A percentile compares a stretch with the other conserved stretches of the same genome.
Conservation (phyloP, 768 basidiomycete species). For the Termitomyces sp. region DNA sequence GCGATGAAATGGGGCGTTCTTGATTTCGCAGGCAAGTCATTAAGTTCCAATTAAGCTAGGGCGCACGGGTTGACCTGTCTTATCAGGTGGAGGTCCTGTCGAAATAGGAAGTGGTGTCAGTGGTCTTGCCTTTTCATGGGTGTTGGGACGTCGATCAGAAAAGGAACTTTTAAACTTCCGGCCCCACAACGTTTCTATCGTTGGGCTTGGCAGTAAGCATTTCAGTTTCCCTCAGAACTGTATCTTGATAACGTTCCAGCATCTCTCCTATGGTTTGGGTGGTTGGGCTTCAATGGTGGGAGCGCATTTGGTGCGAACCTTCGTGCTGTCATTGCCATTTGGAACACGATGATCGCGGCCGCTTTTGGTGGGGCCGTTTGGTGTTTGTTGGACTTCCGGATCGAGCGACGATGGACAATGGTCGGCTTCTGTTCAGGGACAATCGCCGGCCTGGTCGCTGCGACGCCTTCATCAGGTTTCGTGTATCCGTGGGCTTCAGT, state of each 20-base stretch:
- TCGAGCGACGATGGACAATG: slow-evolving; percentile 81
- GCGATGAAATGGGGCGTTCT: slow-evolving; percentile 77
- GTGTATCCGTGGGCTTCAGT: slow-evolving; percentile 75
- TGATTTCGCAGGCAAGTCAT: slow-evolving; percentile 71
- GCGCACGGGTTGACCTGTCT: not conserved
- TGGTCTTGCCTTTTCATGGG: slow-evolving; percentile 82
- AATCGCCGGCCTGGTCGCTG: slow-evolving; percentile 83
- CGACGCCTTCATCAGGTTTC: slow-evolving; percentile 83
- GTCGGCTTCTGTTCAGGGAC: slow-evolving; percentile 94
- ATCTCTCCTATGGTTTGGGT: slow-evolving; percentile 84
- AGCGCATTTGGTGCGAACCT: slow-evolving; percentile 86
- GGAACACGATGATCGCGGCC: slow-evolving; percentile 86
- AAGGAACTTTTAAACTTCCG: slow-evolving; percentile 73
- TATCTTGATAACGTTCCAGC: slow-evolving; percentile 23
- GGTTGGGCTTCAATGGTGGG: slow-evolving; percentile 89
- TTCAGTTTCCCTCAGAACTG: not conserved
- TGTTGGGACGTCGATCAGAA: slow-evolving; percentile 76
- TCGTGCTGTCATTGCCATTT: slow-evolving; percentile 76
- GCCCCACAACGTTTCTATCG: slow-evolving; percentile 83
- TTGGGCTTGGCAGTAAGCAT: slow-evolving; percentile 64
- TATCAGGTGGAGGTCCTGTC: slow-evolving; percentile 75
- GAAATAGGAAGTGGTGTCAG: slow-evolving; percentile 84
- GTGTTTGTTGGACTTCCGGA: slow-evolving; percentile 74
- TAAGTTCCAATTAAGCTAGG: not conserved
- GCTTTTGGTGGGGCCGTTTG: slow-evolving; percentile 80